Evolutionary conservation across 1,139 yeast genomes (phyloP), one percentile per base, ranked within the genome.

Genomic region (Zygosaccharomyces pseudobailii): DNA sequence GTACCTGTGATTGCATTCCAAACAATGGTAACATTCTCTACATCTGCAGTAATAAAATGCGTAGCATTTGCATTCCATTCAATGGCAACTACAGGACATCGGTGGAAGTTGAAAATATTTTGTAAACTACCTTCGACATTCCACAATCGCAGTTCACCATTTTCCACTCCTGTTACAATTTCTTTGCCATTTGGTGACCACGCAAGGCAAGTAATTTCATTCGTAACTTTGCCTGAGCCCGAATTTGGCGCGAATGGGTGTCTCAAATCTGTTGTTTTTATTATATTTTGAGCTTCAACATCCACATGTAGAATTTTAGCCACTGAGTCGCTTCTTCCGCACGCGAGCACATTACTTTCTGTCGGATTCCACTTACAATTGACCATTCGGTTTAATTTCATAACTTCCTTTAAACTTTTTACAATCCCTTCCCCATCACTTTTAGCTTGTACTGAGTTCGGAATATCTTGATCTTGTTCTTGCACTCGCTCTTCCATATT

Each of bases 71-170:
- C 63, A 46, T 75, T 78, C 84, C 85, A 81, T 49, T 69, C 65
- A 10, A 78, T 62, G 1, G 71, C 62, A 7, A 80, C 55, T 0
- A 82, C 71, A 0, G 87, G 80, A 3, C 79, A 68, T 43, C 73
- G 71, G 55, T 82, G 87, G 36, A 75, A 64, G 23, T 75, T 70
- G 51, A 81, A 75, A 1, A 84, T 78, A 55, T 82, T 84, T 51
- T 79, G 72, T 42, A 87, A 71, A 37, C 74, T 73, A 0, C 90
- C 92, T 45, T 79, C 82, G 0, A 78, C 74, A 19, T 79, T 74
- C 92, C 92, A 85, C 10, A 84, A 71, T 47, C 88, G 68, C 10
- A 85, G 59, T 55, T 84, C 90, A 17, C 92, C 90, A 54, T 72
- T 72, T 42, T 74, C 76, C 2, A 79, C 76, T 0, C 80, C 81